A percentile compares a stretch with the other conserved stretches of the same genome.
phyloP scores from a whole-genome alignment of 805 yeast genomes.

The Kregervanrija delftensis region DNA sequence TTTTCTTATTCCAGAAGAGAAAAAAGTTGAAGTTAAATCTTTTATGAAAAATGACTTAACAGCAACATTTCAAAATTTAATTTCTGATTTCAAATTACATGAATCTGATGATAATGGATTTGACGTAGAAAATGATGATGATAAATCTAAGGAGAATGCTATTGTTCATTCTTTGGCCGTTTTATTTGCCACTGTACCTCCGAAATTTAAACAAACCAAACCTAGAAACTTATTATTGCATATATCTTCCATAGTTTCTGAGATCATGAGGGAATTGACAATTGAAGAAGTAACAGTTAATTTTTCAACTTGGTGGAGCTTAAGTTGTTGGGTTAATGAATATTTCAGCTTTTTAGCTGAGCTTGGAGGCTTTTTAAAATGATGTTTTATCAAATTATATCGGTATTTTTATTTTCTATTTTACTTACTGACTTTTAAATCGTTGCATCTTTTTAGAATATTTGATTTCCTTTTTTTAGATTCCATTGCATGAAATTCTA shows the following conservation, averaged over 20 bases:
- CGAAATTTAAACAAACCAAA: slow-evolving; percentile 39
- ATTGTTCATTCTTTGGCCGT: slow-evolving; percentile 12
- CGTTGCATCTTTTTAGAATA: no score
- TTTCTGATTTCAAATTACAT: neutral
- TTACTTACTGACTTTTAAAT: no score
- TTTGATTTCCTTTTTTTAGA: no score
- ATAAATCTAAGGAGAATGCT: slow-evolving; percentile 2
- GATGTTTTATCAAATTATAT: no score
- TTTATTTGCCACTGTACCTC: slow-evolving; percentile 16
- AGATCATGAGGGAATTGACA: slow-evolving; percentile 57
- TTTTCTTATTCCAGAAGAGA: slow-evolving; percentile 11
- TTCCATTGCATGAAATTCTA: no score
- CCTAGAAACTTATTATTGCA: slow-evolving; percentile 51
- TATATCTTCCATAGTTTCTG: slow-evolving; percentile 46
- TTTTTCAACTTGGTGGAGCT: slow-evolving; percentile 71
- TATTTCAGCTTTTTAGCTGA: slow-evolving; percentile 64
- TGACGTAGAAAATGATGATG: slow-evolving; percentile 1
- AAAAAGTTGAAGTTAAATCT: slow-evolving; percentile 18
- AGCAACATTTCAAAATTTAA: slow-evolving; percentile 7
- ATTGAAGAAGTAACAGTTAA: slow-evolving; percentile 45
- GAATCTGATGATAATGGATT: slow-evolving; percentile 1
- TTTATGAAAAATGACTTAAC: slow-evolving; percentile 32
- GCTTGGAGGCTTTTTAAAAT: slow-evolving; percentile 42
- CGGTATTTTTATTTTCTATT: no score
- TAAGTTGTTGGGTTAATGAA: slow-evolving; percentile 72